Evolutionary conservation across 1,284 basidiomycete genomes (phyloP).

Genomic region (Ceratobasidium sp.): DNA sequence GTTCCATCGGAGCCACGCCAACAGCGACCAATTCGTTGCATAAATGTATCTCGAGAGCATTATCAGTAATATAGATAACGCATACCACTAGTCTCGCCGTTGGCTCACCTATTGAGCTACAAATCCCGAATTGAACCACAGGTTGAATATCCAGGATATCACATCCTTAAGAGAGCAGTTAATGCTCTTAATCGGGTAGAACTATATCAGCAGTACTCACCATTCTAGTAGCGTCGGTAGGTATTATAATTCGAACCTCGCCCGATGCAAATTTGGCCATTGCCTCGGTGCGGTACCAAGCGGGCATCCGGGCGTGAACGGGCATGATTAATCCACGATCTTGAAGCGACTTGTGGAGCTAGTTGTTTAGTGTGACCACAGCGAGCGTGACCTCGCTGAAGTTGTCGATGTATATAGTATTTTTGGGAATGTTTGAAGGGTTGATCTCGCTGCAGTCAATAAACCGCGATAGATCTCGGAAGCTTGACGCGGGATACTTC

Average conservation of each 20-base stretch:
- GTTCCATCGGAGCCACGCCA: not conserved
- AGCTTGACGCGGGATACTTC: not conserved
- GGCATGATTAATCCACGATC: not conserved
- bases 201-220: not conserved
- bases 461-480: not conserved
- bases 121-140: not conserved
- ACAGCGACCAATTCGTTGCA: constrained; percentile 18
- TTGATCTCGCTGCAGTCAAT: not conserved
- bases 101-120: constrained; percentile 11
- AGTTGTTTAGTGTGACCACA: not conserved
- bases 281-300: constrained; percentile 2
- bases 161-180: constrained; percentile 8
- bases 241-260: not conserved
- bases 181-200: not conserved
- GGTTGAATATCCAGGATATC: not conserved
- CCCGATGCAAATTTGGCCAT: constrained; percentile 3
- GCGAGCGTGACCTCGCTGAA: constrained; percentile 1
- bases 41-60: not conserved
- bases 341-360: not conserved
- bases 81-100: too few relatives aligned
- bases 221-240: constrained; percentile 9
- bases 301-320: constrained; percentile 5
- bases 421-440: not conserved
- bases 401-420: constrained; percentile 8
- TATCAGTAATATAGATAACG: not conserved